Evolutionary conservation across 1,284 basidiomycete genomes (phyloP), one percentile per base, ranked within the genome.

Genomic region (Heterobasidion irregulare): DNA sequence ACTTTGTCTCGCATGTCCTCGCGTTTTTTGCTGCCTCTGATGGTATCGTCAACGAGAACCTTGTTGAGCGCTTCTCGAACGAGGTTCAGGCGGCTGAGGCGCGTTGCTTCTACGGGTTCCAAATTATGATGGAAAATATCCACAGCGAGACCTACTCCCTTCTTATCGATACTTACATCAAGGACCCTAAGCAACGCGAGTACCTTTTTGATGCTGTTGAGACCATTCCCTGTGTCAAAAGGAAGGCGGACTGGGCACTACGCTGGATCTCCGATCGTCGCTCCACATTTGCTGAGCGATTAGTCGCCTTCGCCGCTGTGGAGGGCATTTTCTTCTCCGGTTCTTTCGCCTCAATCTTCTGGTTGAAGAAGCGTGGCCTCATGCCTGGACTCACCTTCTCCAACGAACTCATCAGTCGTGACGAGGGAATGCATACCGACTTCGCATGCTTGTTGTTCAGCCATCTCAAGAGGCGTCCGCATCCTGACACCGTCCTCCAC

Each of bases 91-190:
- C 79, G 8, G 92, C 95, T 33, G 95, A 98, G 73, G 96, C 95
- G 10, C 91, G 95, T 43, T 97, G 92, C 71, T 99, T 99, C 77
- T 98, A 98, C 69, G 96, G 96, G 16, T 98, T 98, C 80, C 96
- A 98, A 69, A 96, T 98, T 69, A 98, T 98, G 95, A 98, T 98
- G 91, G 96, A 98, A 72, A 94, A 94, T 70, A 88, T 95, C 52
- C 92, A 95, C 71, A 96, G 94, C 3, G 96, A 98, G 72, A 96
- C 95, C 1, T 98, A 98, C 73, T 98, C 96, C 6, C 87, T 99
- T 47, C 86, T 98, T 64, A 97, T 99, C 70, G 94, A 99, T 74
- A 94, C 95, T 8, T 98, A 98, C 70, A 95, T 98, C 74, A 94
- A 93, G 69, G 96, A 98, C 64, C 75, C 86, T 10, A 77, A 74